Conservation (phyloP, 345 rosid species). For the Alliaria petiolata region DNA sequence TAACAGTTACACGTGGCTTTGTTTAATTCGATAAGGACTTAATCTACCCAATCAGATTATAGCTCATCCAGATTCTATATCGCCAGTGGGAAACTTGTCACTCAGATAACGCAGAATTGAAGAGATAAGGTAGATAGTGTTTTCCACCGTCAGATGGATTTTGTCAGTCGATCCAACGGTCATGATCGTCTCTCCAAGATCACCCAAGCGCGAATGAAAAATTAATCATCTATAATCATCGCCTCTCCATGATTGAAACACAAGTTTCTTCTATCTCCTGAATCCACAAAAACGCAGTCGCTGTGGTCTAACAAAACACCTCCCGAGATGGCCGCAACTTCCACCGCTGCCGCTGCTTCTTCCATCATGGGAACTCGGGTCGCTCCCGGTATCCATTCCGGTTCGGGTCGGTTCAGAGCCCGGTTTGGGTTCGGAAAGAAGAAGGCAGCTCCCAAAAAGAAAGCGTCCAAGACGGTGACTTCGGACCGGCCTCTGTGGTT, state of each 20-base stretch:
- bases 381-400: slow-evolving; percentile 19
- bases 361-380: slow-evolving; percentile 52
- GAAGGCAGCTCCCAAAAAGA: slow-evolving; percentile 31
- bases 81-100: neutral
- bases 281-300: neutral
- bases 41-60: neutral
- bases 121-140: slow-evolving; percentile 46
- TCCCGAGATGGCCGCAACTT: slow-evolving; percentile 49
- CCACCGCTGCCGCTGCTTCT: slow-evolving; percentile 55
- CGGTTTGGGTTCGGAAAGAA: slow-evolving; percentile 47
- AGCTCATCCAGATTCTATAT: slow-evolving; percentile 9
- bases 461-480: slow-evolving; percentile 15
- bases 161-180: slow-evolving; percentile 54
- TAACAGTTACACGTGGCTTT: slow-evolving; percentile 1
- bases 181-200: neutral
- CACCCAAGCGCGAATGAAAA: neutral
- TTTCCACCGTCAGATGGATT: slow-evolving; percentile 65
- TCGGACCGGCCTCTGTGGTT: slow-evolving; percentile 60
- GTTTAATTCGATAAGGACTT: neutral
- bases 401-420: slow-evolving; percentile 48
- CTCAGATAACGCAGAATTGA: slow-evolving; percentile 46
- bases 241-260: too few species aligned
- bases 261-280: neutral
- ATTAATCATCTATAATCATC: neutral
- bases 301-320: neutral